Evolutionary conservation across 345 rosid species (phyloP).

Genomic region (Pistacia vera): DNA sequence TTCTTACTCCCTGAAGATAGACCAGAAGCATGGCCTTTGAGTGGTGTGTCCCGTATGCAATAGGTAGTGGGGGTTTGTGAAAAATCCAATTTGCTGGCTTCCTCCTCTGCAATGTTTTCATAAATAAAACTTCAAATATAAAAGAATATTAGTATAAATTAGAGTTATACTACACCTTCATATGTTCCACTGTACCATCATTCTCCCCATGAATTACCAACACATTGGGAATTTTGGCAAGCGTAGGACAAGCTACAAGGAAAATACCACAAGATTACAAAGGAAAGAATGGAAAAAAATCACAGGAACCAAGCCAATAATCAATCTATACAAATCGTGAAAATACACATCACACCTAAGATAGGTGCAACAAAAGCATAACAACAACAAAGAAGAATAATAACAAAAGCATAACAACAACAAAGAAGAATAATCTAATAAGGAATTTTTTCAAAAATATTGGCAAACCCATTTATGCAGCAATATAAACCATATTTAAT

Average conservation of each 20-base stretch:
- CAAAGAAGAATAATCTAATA: neutral
- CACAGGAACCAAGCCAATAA: conserved; percentile 6
- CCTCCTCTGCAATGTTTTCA: conserved; percentile 49
- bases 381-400: neutral
- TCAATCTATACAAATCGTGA: neutral
- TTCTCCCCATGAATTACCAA: conserved; percentile 93
- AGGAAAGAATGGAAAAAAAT: conserved; percentile 1
- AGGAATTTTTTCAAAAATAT: neutral
- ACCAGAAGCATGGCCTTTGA: conserved; percentile 93
- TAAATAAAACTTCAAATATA: neutral
- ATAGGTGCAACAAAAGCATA: conserved; percentile 3
- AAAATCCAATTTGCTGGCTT: conserved; percentile 83
- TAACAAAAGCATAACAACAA: conserved; percentile 9
- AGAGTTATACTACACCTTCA: conserved; percentile 62
- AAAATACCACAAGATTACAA: neutral
- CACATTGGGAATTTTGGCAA: conserved; percentile 69
- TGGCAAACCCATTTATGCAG: neutral
- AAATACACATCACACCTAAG: neutral
- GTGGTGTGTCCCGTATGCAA: conserved; percentile 91
- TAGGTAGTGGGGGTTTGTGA: conserved; percentile 89
- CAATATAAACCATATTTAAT: neutral
- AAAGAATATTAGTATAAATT: neutral
- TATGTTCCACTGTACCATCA: conserved; percentile 66
- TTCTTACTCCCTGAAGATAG: conserved; percentile 77
- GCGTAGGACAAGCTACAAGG: conserved; percentile 72